Evolutionary conservation across 371 early-diverging fungal species (phyloP), one percentile per base, ranked within the genome.

Genomic region (Apophysomyces variabilis): DNA sequence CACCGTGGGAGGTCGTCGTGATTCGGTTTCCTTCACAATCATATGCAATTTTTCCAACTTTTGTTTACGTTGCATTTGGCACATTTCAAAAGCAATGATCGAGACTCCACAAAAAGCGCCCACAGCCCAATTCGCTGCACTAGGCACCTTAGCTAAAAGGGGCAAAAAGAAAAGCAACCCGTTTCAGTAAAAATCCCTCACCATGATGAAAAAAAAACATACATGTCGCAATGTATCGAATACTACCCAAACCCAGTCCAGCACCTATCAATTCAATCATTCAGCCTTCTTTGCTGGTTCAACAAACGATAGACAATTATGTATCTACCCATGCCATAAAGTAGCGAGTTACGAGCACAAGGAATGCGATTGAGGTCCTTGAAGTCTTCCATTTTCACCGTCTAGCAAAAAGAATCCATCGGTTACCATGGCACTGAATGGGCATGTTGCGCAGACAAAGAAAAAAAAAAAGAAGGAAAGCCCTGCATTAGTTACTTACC

Each of bases 101-200:
- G 83, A 77, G 2, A 82, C 74, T 43, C 74, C 80, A 66, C 78
- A 73, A 58, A 82, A 82, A 0, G 76, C 61, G n/a, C 65, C 83
- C 7, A 82, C 83, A 14, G 83, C 80, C 83, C 83, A 82, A 46
- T 82, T 82, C 35, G 83, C 76, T 58, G 83, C 71, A 3, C 77
- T 74, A 6, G 75, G 71, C 4, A 82, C 62, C 2, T 66, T 39
- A 3, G 68, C 71, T 67, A 61, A 58, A n/a, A 47, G 5, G 54
- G 5, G 21, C 1, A 7, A 13, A 16, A n/a, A 21, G 16, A 18
- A 9, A 54, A 54, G 9, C 13, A 18, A 3, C 32, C 32, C 3
- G 32, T 26, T 26, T 26, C 32, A 26, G 32, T 26, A 26, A 26
- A 26, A 0, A 26, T 0, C 3, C 32, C 32, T 0, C 32, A 26